phyloP scores from a whole-genome alignment of 805 yeast genomes.

The Ogataea zsoltii region DNA sequence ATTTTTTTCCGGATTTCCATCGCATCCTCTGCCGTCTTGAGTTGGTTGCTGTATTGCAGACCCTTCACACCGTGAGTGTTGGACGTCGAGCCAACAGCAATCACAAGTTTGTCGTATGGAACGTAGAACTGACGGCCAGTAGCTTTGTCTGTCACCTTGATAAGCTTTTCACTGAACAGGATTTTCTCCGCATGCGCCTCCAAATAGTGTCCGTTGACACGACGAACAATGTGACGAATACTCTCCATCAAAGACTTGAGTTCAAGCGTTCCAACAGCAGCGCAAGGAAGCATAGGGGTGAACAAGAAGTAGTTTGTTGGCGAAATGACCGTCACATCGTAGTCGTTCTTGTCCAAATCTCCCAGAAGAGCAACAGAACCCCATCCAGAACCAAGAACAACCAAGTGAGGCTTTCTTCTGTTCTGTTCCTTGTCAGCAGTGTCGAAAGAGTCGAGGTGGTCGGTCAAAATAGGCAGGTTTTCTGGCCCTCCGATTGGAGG shows the following conservation, averaged over 20 bases:
- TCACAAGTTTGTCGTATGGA: conserved; percentile 69
- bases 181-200: conserved; percentile 63
- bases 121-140: conserved; percentile 55
- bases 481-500: conserved; percentile 71
- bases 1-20: conserved; percentile 54
- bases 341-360: conserved; percentile 51
- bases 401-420: conserved; percentile 55
- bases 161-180: conserved; percentile 53
- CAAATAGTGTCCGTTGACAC: conserved; percentile 58
- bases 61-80: conserved; percentile 74
- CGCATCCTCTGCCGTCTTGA: conserved; percentile 70
- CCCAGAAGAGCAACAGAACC: conserved; percentile 63
- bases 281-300: conserved; percentile 68
- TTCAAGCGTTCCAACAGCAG: conserved; percentile 71
- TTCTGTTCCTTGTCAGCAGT: conserved; percentile 44
- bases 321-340: conserved; percentile 65
- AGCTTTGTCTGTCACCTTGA: conserved; percentile 53
- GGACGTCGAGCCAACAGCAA: conserved; percentile 69
- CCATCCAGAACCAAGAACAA: conserved; percentile 71
- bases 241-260: conserved; percentile 65
- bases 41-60: conserved; percentile 57
- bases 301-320: conserved; percentile 70
- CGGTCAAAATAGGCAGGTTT: conserved; percentile 59
- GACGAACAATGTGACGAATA: conserved; percentile 54
- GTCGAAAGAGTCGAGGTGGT: conserved; percentile 60